phyloP scores from a whole-genome alignment of 1,139 yeast genomes.

The Pichia sp. region DNA sequence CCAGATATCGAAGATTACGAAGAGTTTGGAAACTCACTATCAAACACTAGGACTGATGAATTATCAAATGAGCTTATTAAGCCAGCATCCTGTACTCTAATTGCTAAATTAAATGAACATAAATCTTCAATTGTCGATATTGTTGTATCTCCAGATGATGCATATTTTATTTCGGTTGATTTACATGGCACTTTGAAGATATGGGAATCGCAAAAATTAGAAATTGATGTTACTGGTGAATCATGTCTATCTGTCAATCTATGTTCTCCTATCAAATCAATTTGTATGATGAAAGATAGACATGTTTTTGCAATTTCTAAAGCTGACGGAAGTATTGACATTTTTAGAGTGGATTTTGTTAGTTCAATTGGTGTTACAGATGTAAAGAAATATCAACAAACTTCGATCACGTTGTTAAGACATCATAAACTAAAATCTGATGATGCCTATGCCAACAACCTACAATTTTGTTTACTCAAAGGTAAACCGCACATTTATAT shows the following conservation, averaged over 20 bases:
- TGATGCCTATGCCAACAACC: slow-evolving; percentile 36
- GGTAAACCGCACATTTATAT: slow-evolving; percentile 37
- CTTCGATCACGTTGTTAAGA: slow-evolving; percentile 36
- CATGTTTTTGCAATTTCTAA: slow-evolving; percentile 66
- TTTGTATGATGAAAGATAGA: slow-evolving; percentile 52
- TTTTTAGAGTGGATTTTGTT: slow-evolving; percentile 51
- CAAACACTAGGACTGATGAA: not conserved
- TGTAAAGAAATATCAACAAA: slow-evolving; percentile 9
- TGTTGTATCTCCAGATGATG: slow-evolving; percentile 53
- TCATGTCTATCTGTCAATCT: slow-evolving; percentile 47
- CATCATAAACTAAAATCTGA: slow-evolving; percentile 33
- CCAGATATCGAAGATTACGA: slow-evolving; percentile 55
- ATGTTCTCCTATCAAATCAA: slow-evolving; percentile 41
- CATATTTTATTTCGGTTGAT: slow-evolving; percentile 73
- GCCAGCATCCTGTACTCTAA: slow-evolving; percentile 28
- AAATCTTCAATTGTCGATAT: slow-evolving; percentile 47
- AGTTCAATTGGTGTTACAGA: slow-evolving; percentile 20
- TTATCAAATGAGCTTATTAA: not conserved
- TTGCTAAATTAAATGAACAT: slow-evolving; percentile 57
- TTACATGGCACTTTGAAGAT: slow-evolving; percentile 63
- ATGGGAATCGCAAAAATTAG: slow-evolving; percentile 72
- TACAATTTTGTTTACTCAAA: slow-evolving; percentile 35
- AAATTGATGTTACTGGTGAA: slow-evolving; percentile 55
- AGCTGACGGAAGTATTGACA: slow-evolving; percentile 52
- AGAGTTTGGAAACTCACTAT: slow-evolving; percentile 54